Base-by-base conservation (phyloP, 345 rosid genomes). In the Murraya paniculata region DNA sequence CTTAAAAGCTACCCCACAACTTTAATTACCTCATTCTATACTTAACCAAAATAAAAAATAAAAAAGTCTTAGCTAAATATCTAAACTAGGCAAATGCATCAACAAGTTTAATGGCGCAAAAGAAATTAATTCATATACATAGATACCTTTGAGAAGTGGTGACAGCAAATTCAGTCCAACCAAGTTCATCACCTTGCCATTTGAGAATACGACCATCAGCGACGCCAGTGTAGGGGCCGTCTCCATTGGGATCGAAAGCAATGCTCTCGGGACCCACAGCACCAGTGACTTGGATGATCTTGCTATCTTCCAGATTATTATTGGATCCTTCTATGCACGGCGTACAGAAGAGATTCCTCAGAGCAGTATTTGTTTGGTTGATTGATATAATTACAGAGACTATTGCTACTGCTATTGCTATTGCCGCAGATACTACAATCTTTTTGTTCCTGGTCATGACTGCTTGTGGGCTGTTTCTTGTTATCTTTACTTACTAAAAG, bases 211-310 rank as follows among this genome's bases (percentile, higher is more conserved):
- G 86, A 41, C 92, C 94, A 36, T 92, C 92, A 0, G 92, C 85
- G 28, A 92, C 91, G 1, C 97, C 92, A 10, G 89, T 86, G 84
- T 90, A 92, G 0, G 94, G 97, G 5, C 92, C 94, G 6, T 80
- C 87, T 0, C 92, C 92, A 3, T 74, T 64, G 50, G 84, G 85
- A 74, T 88, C 90, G 76, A 92, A 92, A 36, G 81, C 91, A 27
- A 90, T 22, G 73, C 97, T 92, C 84, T 92, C 97, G 2, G 94
- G 97, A 18, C 92, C 97, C 1, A 86, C n/a, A 11, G 92, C 92
- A 24, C 87, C 86, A n/a, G 79, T 55, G 56, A 91, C 45, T 11
- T 82, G 78, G 73, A 91, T 35, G 18, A 84, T 65, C 50, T 74
- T 76, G 16, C 90, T 83, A 61, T 80, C 69, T 75, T 80, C 86